Percentiles rank a stretch among this genome's conserved stretches.
These are phyloP conservation scores for Alternaria gansuensis DNA, from an alignment of 2,329 filamentous ascomycete species.

Conservation along the genomic window DNA sequence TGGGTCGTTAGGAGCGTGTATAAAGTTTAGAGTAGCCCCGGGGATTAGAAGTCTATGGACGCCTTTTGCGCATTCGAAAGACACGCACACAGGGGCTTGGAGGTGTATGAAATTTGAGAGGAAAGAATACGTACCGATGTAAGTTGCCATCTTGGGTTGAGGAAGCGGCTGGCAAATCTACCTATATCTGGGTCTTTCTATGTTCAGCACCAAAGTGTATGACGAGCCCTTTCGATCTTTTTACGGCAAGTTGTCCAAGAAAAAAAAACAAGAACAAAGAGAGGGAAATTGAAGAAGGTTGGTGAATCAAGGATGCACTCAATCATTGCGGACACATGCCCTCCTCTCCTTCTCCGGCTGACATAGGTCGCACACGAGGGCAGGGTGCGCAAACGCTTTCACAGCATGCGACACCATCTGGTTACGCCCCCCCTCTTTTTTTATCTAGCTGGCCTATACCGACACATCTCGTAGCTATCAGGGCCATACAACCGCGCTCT, in stretches of 20 bases:
- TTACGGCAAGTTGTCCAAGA: background rate
- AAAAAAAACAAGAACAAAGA: background rate
- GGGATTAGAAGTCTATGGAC: background rate
- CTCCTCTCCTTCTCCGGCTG: conserved; percentile 25
- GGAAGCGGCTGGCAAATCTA: background rate
- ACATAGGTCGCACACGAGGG: conserved; percentile 12
- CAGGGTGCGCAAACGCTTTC: conserved; percentile 18
- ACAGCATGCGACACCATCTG: conserved; percentile 20
- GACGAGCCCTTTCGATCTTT: background rate
- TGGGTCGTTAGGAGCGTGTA: conserved; percentile 1
- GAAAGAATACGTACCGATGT: background rate
- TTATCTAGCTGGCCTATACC: background rate
- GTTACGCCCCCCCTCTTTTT: conserved; percentile 8
- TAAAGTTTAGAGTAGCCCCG: background rate
- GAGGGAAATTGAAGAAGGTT: background rate
- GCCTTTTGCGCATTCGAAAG: background rate
- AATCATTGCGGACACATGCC: conserved; percentile 7
- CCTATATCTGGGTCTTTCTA: background rate
- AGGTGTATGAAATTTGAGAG: background rate
- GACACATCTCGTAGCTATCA: no score
- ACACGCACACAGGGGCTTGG: no score
- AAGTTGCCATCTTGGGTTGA: background rate
- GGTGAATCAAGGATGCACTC: background rate
- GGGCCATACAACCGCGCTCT: background rate
- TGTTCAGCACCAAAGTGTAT: background rate